A percentile compares a stretch with the other conserved stretches of the same genome.
phyloP scores from a whole-genome alignment of 2,329 filamentous ascomycete species.

The Fusarium nodosum region DNA sequence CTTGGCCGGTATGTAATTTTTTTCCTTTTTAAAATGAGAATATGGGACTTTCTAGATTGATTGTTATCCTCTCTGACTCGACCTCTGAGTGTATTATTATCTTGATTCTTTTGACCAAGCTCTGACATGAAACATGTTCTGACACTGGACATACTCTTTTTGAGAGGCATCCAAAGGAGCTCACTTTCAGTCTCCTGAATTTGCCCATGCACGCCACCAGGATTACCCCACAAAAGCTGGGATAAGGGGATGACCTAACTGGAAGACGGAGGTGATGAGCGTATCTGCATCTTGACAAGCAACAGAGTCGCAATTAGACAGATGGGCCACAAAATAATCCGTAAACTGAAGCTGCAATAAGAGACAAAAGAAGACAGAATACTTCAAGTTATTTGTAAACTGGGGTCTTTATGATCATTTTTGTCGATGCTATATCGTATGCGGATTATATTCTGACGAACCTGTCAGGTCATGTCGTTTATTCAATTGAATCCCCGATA shows the following conservation, averaged over 20 bases:
- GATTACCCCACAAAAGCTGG: conserved; percentile 47
- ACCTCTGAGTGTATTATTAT: not conserved
- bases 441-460: not conserved
- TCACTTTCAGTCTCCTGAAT: conserved; percentile 38
- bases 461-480: conserved; percentile 10
- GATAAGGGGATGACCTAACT: conserved; percentile 44
- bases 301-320: not conserved
- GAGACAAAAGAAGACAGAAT: not conserved
- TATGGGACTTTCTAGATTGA: not conserved
- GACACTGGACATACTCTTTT: conserved; percentile 9
- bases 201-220: conserved; percentile 36
- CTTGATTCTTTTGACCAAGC: not conserved
- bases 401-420: not conserved
- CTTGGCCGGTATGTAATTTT: conserved; percentile 7
- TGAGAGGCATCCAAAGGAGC: conserved; percentile 42
- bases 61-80: not conserved
- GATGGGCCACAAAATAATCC: not conserved
- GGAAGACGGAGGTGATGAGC: conserved; percentile 37
- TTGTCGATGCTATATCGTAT: not conserved
- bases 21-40: not conserved
- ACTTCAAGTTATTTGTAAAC: not conserved
- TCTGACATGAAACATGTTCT: not conserved
- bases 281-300: conserved; percentile 9
- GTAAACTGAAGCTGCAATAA: not conserved
- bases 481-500: not conserved